These are phyloP conservation scores for Pythium plurisporium DNA, from an alignment of 352 stramenopile species.

Conservation along the genomic window DNA sequence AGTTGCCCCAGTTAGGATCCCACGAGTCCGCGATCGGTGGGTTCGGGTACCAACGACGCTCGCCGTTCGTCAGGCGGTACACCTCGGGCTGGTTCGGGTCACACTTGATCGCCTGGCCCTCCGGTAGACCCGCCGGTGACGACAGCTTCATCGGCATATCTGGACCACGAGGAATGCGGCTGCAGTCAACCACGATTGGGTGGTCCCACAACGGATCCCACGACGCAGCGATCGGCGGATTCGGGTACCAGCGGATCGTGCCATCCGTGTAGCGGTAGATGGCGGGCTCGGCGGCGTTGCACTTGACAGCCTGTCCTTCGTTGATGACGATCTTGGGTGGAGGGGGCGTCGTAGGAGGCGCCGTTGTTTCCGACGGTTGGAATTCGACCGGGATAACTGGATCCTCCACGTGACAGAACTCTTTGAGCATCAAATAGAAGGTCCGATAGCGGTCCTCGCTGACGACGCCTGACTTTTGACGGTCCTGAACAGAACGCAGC, in stretches of 20 bases:
- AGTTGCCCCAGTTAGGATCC: constrained; percentile 11
- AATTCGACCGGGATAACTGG: no score
- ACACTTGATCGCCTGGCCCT: constrained; percentile 20
- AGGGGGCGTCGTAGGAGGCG: no score
- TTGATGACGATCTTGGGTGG: background rate
- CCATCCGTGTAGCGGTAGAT: constrained; percentile 20
- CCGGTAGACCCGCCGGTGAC: background rate
- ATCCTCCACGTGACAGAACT: no score
- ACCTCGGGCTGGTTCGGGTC: background rate
- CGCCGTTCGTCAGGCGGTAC: constrained; percentile 12
- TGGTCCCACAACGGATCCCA: no score
- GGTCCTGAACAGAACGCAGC: no score
- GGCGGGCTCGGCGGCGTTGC: background rate
- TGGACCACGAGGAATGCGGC: no score
- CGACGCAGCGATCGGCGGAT: constrained; percentile 12
- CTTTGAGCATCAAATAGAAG: no score
- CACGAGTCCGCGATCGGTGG: constrained; percentile 19
- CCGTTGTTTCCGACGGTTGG: no score
- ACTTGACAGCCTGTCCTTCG: constrained; percentile 11
- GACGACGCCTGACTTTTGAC: no score
- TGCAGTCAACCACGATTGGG: no score
- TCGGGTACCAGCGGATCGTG: constrained; percentile 22
- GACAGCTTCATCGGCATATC: constrained; percentile 14
- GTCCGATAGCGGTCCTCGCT: no score
- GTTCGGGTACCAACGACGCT: constrained; percentile 12